These are phyloP conservation scores for Penicillium soppii DNA, from an alignment of 495 filamentous ascomycete species.

Conservation along the genomic window DNA sequence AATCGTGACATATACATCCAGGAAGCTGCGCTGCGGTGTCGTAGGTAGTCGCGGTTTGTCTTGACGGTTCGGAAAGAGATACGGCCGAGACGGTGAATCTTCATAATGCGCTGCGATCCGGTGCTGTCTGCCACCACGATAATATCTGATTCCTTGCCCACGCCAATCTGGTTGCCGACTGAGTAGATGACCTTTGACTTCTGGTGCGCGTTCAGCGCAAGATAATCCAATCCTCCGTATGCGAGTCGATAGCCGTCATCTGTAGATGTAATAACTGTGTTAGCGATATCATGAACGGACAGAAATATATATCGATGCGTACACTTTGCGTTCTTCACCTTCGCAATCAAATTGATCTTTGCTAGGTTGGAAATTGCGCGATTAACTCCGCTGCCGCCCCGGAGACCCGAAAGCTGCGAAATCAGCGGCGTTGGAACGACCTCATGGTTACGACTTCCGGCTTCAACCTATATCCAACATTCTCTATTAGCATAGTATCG, in stretches of 20 bases:
- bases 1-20: conserved; percentile 98
- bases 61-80: conserved; percentile 98
- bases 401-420: conserved; percentile 74
- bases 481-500: background rate
- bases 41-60: conserved; percentile 92
- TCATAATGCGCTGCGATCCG: conserved; percentile 68
- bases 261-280: conserved; percentile 17
- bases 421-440: conserved; percentile 91
- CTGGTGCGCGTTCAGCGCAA: conserved; percentile 85
- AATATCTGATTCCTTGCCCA: conserved; percentile 97
- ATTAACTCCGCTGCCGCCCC: conserved; percentile 81
- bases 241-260: conserved; percentile 97
- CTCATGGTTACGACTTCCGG: conserved; percentile 94
- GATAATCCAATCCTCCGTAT: conserved; percentile 95
- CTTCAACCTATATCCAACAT: conserved; percentile 73
- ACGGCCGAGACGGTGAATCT: conserved; percentile 91
- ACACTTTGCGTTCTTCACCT: conserved; percentile 92
- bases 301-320: conserved; percentile 8
- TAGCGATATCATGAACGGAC: background rate
- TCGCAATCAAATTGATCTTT: conserved; percentile 88
- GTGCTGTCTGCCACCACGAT: conserved; percentile 77
- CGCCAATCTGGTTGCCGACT: conserved; percentile 91
- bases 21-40: conserved; percentile 69
- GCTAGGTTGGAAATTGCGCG: conserved; percentile 84
- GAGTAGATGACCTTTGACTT: conserved; percentile 77